Base-by-base conservation (phyloP, 441 rosid species). In the Arabidopsis lyrata region DNA sequence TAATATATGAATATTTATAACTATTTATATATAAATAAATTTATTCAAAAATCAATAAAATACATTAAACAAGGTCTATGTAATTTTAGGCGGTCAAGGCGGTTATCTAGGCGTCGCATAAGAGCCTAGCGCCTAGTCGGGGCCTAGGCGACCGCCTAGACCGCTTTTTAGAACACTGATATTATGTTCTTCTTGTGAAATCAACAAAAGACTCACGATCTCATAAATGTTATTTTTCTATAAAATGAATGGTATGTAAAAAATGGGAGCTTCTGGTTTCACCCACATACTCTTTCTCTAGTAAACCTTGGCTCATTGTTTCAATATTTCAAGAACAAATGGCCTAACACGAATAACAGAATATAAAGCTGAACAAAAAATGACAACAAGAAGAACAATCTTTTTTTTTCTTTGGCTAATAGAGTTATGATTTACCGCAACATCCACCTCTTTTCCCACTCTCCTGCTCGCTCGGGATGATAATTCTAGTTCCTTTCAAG, bases 401-500 rank as follows among this genome's bases (percentile, higher is more conserved):
- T 9, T 41, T 55, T n/a, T n/a, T n/a, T n/a, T n/a, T n/a, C n/a
- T n/a, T n/a, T n/a, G n/a, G 66, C 53, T 74, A 66, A 60, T 41
- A 70, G 22, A 56, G 16, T 76, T 44, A 76, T 22, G 72, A 63
- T 57, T 57, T 70, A 10, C 76, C 80, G 77, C 94, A 89, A 77
- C 91, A 87, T 8, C 87, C 86, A 42, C 92, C 85, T 60, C 76
- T 80, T 48, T 74, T 78, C 15, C 42, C 68, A 66, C 54, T 78
- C 61, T 78, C 89, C n/a, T 86, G 86, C 55, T 81, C 86, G 1
- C 62, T 73, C 0, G 95, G 93, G 53, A 90, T 87, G 63, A 88
- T 63, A 41, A 90, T 90, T 67, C 85, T 86, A 45, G 95, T 88
- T 47, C 95, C 95, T 66, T 84, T 88, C 29, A 90, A 81, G 60